Evolutionary conservation across 164 flowering plant species (phyloP), one percentile per base, ranked within the genome.

Genomic region (Chloranthus sessilifolius): DNA sequence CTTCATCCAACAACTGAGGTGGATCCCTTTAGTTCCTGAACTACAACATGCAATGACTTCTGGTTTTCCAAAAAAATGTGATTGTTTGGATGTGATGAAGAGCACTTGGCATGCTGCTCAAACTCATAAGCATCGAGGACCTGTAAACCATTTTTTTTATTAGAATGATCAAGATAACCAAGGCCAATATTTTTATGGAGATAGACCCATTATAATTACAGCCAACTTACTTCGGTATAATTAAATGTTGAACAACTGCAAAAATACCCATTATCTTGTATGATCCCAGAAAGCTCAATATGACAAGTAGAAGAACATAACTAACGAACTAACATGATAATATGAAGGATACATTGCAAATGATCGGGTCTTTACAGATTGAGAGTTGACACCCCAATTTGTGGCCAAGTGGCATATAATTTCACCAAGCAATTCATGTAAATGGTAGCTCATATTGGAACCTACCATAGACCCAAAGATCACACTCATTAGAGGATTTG

Each of bases 31-130:
- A 87, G 56, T 49, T 84, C 96, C 57, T 84, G 95, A 16, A 83
- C 88, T 34, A 81, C 67, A 55, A 68, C 79, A 69, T 86, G 81
- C 21, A 81, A 69, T 3, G 82, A 74, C 65, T 83, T 85, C 43
- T 90, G 90, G 56, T 82, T 85, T 56, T 80, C 85, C 55, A 82
- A 79, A 65, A 74, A 82, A 44, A 85, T 80, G 60, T 85, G 95
- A 63, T 77, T 82, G 66, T 85, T 85, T 17, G 95, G 95, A 60
- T 85, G 95, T 44, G 82, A 82, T 21, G 90, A 75, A 62, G 75
- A 80, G 80, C 79, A 67, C 59, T 78, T 72, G 51, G 89, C 87
- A 64, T 85, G 95, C 8, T 77, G 63, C 74, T 82, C 95, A 64
- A 85, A 82, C 56, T 77, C 95, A 48, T 73, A 80, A 7, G 90